Percentiles rank a stretch among this genome's conserved stretches.
These are phyloP conservation scores for Helotiales sp. DNA, from an alignment of 2,329 filamentous ascomycete species.

Conservation along the genomic window DNA sequence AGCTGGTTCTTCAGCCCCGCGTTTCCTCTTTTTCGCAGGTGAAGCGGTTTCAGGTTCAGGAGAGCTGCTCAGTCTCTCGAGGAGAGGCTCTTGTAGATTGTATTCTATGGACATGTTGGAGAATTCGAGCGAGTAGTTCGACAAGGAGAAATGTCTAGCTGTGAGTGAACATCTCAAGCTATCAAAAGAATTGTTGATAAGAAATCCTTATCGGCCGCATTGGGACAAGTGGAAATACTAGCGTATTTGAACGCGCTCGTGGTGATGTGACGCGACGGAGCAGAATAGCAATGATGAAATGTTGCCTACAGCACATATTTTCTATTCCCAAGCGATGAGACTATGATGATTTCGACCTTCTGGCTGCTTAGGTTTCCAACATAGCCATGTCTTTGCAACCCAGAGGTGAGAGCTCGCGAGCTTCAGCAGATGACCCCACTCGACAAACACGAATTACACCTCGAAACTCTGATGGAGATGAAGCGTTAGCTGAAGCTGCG, in stretches of 20 bases:
- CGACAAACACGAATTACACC: constrained; percentile 26
- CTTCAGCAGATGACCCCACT: not conserved
- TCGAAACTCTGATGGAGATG: constrained; percentile 26
- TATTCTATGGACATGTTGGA: constrained; percentile 29
- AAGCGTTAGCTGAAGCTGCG: constrained; percentile 7
- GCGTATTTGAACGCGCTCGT: not conserved
- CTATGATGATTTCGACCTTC: not conserved
- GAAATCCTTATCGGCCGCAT: not conserved
- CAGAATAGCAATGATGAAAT: no score
- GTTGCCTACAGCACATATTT: no score
- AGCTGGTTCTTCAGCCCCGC: constrained; percentile 20
- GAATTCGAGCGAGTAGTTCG: not conserved
- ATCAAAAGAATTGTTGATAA: not conserved
- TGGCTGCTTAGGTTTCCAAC: not conserved
- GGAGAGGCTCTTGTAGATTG: constrained; percentile 32
- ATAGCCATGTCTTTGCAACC: not conserved
- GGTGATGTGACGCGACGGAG: not conserved
- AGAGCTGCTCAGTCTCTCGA: constrained; percentile 26
- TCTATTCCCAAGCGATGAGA: not conserved
- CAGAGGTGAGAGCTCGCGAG: not conserved
- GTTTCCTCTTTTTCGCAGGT: constrained; percentile 34
- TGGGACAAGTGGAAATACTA: not conserved
- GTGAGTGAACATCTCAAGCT: not conserved
- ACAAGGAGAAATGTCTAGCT: not conserved
- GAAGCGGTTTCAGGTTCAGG: constrained; percentile 19